Evolutionary conservation across 257 asterid species (phyloP), one percentile per base, ranked within the genome.

Genomic region (Rubia yunnanensis): DNA sequence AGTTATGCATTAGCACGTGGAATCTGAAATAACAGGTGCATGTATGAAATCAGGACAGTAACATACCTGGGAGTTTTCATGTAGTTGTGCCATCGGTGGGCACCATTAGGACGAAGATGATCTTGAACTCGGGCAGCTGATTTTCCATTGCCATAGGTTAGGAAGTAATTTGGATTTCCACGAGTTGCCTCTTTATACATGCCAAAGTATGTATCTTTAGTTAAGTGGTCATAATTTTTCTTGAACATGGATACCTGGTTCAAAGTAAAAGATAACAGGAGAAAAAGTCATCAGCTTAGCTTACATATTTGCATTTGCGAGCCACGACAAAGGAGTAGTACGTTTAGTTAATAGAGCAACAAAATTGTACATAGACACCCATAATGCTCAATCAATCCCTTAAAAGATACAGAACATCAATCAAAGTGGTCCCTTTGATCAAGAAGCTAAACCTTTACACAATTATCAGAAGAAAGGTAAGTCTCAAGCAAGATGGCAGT

Each of bases 21-120:
- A 9, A 28, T 60, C 54, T 34, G 34, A 38, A 49, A 44, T 11
- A 41, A 30, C 6, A 44, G 44, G 55, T 30, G 53, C 11, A 35
- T 35, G 20, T 8, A 26, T 55, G 28, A 61, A 14, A 57, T 23
- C n/a, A 60, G 49, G 49, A 23, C 26, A 31, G 71, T 32, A 58
- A 60, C 74, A 55, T 86, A 84, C 95, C 77, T 82, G 13, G 91
- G 95, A 60, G 74, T 60, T 73, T 84, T 86, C 91, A 80, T 70
- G 68, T 86, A 86, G 36, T 86, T 86, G 77, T 86, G 87, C 95
- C 95, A 86, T 78, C 91, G 74, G 70, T 84, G 91, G 13, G 95
- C 91, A 38, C 95, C 91, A 74, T 84, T 84, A 30, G 95, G 91
- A 46, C 95, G 88, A 46, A 86, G 84, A 79, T 82, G 88, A 70